These are phyloP conservation scores for Trypanosoma boissoni DNA, from an alignment of 208 protist species.

Conservation along the genomic window DNA sequence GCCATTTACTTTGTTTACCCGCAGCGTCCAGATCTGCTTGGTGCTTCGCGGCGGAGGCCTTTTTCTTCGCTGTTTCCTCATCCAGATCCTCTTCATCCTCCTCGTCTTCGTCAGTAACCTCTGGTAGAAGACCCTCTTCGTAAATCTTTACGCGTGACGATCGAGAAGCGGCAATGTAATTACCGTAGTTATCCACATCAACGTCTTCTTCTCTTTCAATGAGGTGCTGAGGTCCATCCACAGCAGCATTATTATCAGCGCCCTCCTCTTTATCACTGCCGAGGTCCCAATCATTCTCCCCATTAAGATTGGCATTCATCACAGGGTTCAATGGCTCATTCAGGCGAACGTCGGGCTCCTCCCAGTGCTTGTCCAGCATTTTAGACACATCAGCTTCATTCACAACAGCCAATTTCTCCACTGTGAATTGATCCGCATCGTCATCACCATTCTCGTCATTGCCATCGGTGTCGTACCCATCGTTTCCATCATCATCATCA, in stretches of 20 bases:
- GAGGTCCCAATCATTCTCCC: constrained; percentile 82
- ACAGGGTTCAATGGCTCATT: constrained; percentile 83
- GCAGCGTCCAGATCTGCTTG: constrained; percentile 38
- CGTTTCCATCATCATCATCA: constrained; percentile 13
- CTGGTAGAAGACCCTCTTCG: constrained; percentile 58
- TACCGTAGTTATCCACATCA: constrained; percentile 90
- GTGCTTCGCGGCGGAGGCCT: constrained; percentile 37
- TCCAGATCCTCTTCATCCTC: constrained; percentile 26
- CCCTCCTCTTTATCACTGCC: constrained; percentile 43
- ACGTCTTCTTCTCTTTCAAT: constrained; percentile 73
- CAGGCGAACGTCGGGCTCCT: constrained; percentile 35
- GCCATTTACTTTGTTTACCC: constrained; percentile 71
- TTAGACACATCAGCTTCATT: constrained; percentile 50
- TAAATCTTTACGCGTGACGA: constrained; percentile 70
- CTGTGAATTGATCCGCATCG: constrained; percentile 66
- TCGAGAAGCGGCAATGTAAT: constrained; percentile 69
- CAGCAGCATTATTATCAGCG: constrained; percentile 12
- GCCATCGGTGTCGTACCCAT: constrained; percentile 15
- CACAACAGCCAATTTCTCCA: constrained; percentile 65
- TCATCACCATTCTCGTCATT: constrained; percentile 31
- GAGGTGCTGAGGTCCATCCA: constrained; percentile 40
- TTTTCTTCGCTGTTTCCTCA: constrained; percentile 18
- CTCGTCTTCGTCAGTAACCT: constrained; percentile 25
- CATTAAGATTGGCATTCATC: constrained; percentile 69
- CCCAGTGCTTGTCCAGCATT: constrained; percentile 56